Percentiles rank a stretch among this genome's conserved stretches.
These are phyloP conservation scores for Syncephalis fuscata DNA, from an alignment of 371 early-diverging fungal species.

Conservation along the genomic window DNA sequence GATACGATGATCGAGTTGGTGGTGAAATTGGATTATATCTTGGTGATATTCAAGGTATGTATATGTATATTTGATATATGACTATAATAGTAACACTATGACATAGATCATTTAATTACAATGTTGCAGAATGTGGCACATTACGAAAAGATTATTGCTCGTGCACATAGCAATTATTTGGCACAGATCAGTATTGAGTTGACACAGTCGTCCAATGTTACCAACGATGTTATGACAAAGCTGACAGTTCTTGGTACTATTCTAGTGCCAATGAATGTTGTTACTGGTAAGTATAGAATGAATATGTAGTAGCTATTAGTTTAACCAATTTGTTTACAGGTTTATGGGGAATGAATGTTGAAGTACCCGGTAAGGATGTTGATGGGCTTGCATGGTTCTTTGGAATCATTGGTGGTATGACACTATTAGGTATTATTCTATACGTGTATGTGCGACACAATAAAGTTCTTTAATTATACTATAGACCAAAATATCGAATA, in stretches of 20 bases:
- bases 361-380: constrained; percentile 48
- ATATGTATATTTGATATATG: background rate
- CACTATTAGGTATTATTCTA: too few relatives aligned
- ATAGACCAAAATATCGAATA: too few relatives aligned
- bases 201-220: constrained; percentile 81
- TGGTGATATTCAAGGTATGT: constrained; percentile 72
- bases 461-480: too few relatives aligned
- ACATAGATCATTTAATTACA: constrained; percentile 76
- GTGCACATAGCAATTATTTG: constrained; percentile 88
- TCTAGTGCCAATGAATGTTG: constrained; percentile 87
- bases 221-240: constrained; percentile 77
- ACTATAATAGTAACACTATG: background rate
- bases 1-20: constrained; percentile 36
- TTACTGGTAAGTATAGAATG: constrained; percentile 41
- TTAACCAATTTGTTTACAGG: background rate
- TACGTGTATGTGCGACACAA: too few relatives aligned
- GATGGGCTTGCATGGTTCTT: constrained; percentile 52
- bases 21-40: constrained; percentile 64
- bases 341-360: constrained; percentile 83
- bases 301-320: background rate
- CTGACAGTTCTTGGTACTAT: constrained; percentile 84
- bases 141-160: constrained; percentile 76
- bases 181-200: constrained; percentile 94
- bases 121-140: constrained; percentile 80
- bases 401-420: constrained; percentile 2